These are phyloP conservation scores for Pharus latifolius DNA, from an alignment of 176 grass and related monocot genomes.

Conservation along the genomic window DNA sequence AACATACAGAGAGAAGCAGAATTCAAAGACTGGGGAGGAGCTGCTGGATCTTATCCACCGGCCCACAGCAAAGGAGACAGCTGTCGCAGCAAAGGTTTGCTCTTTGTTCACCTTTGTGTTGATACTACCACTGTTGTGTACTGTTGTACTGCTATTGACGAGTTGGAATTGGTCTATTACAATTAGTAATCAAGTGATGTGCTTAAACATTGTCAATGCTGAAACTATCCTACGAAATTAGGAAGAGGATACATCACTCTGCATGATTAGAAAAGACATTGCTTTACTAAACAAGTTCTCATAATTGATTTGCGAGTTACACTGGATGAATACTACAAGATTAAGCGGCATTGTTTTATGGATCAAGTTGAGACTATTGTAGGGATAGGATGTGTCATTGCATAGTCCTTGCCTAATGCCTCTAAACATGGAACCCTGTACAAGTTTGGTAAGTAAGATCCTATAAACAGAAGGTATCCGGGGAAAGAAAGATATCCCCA, in stretches of 20 bases:
- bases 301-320: neutral
- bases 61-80: conserved; percentile 86
- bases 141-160: neutral
- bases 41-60: conserved; percentile 97
- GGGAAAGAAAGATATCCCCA: too few relatives aligned
- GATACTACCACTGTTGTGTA: neutral
- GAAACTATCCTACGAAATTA: neutral
- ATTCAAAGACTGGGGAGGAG: conserved; percentile 93
- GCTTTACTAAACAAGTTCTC: neutral
- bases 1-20: conserved; percentile 84
- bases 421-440: too few relatives aligned
- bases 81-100: conserved; percentile 93
- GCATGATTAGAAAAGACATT: neutral
- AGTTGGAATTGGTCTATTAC: neutral
- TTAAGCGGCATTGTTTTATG: neutral
- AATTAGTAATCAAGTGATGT: neutral
- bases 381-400: too few relatives aligned
- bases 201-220: neutral
- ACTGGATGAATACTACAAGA: neutral
- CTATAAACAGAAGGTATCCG: too few relatives aligned
- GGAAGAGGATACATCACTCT: neutral
- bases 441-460: too few relatives aligned
- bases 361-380: too few relatives aligned
- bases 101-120: conserved; percentile 4
- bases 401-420: too few relatives aligned